Evolutionary conservation across 148 eudicot species (phyloP).

Genomic region (Arctostaphylos glauca): DNA sequence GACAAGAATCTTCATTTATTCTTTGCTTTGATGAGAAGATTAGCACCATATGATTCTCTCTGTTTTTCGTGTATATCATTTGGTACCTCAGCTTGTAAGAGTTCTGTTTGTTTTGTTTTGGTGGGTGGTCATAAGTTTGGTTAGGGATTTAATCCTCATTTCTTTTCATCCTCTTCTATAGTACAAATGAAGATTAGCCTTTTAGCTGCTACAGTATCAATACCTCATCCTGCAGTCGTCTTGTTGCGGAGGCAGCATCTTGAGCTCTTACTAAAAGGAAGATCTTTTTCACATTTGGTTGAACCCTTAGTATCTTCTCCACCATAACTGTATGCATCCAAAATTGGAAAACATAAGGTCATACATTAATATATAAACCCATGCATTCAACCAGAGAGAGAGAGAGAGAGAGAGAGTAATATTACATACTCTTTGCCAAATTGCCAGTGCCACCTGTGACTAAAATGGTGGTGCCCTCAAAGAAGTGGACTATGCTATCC

Average conservation of each 20-base stretch:
- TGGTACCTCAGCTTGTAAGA: no score
- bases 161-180: no score
- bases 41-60: no score
- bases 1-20: no score
- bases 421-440: conserved; percentile 18
- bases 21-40: no score
- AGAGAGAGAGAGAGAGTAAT: background rate
- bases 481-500: conserved; percentile 7
- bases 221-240: conserved; percentile 44
- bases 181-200: no score
- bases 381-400: no score
- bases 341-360: background rate
- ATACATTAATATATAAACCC: background rate
- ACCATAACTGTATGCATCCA: conserved; percentile 29
- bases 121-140: no score
- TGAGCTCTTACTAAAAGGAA: conserved; percentile 43
- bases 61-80: no score
- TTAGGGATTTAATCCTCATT: no score
- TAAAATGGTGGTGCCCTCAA: conserved; percentile 19
- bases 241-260: conserved; percentile 30
- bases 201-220: background rate
- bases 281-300: conserved; percentile 50
- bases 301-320: conserved; percentile 51
- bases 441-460: conserved; percentile 24
- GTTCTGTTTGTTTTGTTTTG: no score